Evolutionary conservation across 2,329 filamentous ascomycete genomes (phyloP), one percentile per base, ranked within the genome.

Genomic region (Fusarium liriodendri): DNA sequence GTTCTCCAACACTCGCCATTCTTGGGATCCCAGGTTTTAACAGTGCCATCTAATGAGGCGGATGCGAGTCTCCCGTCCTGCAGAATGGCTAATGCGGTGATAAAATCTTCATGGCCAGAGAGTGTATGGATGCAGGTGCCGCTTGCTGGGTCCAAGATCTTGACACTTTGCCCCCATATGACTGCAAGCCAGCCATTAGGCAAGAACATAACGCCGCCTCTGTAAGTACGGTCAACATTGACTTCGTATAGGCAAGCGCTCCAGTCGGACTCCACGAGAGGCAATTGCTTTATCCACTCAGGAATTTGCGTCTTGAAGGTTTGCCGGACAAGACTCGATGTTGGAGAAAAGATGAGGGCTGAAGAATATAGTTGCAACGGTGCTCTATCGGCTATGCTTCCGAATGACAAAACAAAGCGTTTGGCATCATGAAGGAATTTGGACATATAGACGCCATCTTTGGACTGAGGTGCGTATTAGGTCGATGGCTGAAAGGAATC

Each of bases 331-430:
- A 71, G n/a, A 20, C 79, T 80, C 1, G 50, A 66, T 16, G 59
- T 27, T 3, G 79, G 79, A 2, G 71, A 27, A 38, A 82, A 80
- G 0, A 77, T 32, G 2, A 82, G 47, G 0, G 72, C 73, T 0
- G 79, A 79, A 1, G 50, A 62, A 29, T 82, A 80, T 1, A 79
- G 40, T 37, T 81, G 79, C 5, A 81, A 74, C 5, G 80, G 79
- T 2, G 63, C 18, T 9, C 18, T 13, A 11, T 75, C 50, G n/a
- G 77, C 70, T 22, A 62, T 65, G 6, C 20, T 3, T 2, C 22
- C 4, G 27, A 59, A 75, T 5, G 47, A 18, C 4, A 72, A 40
- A 4, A 76, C 38, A 13, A 79, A 75, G 5, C 76, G 72, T 0
- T 27, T 65, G 0, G 68, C 62, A 54, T 79, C 75, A 27, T 63